A percentile compares a stretch with the other conserved stretches of the same genome.
These are phyloP conservation scores for Penicillium sp. DNA, from an alignment of 2,329 filamentous ascomycete species.

Conservation along the genomic window DNA sequence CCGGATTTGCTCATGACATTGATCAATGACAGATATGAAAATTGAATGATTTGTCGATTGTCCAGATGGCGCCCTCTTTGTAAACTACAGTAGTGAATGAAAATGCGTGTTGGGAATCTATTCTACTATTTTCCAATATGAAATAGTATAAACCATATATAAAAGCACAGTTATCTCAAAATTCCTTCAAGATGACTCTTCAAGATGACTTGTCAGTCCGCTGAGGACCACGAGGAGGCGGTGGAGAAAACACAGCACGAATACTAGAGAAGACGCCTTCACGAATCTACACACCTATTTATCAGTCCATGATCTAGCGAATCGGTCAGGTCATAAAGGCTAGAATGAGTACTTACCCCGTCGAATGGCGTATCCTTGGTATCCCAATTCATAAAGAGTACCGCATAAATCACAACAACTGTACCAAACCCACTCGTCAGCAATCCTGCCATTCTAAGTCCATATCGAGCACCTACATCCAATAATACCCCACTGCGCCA, in stretches of 20 bases:
- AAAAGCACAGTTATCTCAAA: neutral
- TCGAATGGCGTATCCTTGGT: constrained; percentile 40
- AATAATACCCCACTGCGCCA: constrained; percentile 54
- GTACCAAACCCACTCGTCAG: constrained; percentile 12
- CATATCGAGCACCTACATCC: constrained; percentile 40
- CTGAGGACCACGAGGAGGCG: constrained; percentile 28
- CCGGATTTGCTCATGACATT: constrained; percentile 20
- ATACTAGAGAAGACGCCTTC: constrained; percentile 32
- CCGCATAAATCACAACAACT: constrained; percentile 43
- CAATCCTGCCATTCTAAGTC: neutral
- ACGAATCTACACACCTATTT: constrained; percentile 27
- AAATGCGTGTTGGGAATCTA: neutral
- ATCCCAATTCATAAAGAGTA: constrained; percentile 46
- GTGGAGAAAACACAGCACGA: constrained; percentile 31
- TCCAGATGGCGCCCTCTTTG: neutral
- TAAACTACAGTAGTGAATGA: neutral
- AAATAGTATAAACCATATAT: neutral
- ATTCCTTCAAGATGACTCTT: constrained; percentile 5
- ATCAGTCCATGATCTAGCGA: constrained; percentile 1
- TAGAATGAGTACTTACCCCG: constrained; percentile 28
- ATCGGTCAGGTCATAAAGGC: neutral
- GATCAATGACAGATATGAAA: constrained; percentile 26
- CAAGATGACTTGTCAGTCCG: constrained; percentile 9
- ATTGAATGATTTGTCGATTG: constrained; percentile 17
- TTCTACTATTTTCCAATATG: constrained; percentile 8